phyloP scores from a whole-genome alignment of 495 filamentous ascomycete species.

The Aspergillus homomorphus region DNA sequence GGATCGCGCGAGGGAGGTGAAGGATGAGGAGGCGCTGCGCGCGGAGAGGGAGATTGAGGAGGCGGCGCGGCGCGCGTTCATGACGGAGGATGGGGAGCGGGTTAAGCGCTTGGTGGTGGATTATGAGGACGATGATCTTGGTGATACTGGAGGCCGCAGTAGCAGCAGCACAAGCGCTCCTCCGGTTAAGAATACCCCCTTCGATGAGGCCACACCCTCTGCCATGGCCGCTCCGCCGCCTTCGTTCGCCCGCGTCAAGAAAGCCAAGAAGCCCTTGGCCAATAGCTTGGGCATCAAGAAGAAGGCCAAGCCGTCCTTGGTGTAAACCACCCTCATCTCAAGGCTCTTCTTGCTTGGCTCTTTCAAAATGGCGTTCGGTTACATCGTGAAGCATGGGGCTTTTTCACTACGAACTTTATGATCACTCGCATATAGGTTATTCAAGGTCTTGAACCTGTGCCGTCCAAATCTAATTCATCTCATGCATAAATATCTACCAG shows the following conservation, averaged over 20 bases:
- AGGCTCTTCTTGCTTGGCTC: background rate
- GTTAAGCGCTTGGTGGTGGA: constrained; percentile 50
- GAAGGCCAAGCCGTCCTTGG: constrained; percentile 55
- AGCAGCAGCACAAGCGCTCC: background rate
- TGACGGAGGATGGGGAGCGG: constrained; percentile 55
- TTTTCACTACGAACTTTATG: background rate
- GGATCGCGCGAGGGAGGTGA: constrained; percentile 28
- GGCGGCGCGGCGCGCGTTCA: constrained; percentile 75
- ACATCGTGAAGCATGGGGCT: background rate
- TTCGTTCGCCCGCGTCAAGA: constrained; percentile 72
- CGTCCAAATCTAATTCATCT: background rate
- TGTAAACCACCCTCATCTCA: constrained; percentile 23
- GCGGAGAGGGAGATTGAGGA: constrained; percentile 85
- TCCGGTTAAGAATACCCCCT: no score
- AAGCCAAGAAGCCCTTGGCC: constrained; percentile 76
- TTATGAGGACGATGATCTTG: constrained; percentile 25
- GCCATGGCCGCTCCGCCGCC: constrained; percentile 54
- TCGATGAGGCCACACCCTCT: no score
- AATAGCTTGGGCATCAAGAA: constrained; percentile 87
- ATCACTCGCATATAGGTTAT: background rate
- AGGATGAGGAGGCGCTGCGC: constrained; percentile 57
- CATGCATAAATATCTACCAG: no score
- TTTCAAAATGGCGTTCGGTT: constrained; percentile 3
- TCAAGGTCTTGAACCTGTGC: no score
- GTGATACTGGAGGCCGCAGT: constrained; percentile 18